phyloP scores from a whole-genome alignment of 768 basidiomycete genomes.

The Phlebiopsis flavidoalba region DNA sequence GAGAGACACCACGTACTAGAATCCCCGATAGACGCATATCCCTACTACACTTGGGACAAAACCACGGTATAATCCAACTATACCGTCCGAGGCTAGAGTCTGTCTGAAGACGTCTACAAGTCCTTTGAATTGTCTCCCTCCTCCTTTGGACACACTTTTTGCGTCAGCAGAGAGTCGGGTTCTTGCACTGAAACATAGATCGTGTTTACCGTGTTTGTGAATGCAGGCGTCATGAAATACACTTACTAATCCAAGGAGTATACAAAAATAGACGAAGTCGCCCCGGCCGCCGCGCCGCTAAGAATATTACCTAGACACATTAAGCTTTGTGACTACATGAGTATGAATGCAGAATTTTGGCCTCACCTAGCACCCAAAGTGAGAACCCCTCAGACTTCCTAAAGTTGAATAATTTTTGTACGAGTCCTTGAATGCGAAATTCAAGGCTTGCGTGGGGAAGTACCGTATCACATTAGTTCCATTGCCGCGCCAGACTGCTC shows the following conservation, averaged over 20 bases:
- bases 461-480: conserved; percentile 39
- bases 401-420: conserved; percentile 34
- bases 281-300: conserved; percentile 40
- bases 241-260: conserved; percentile 41
- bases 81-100: conserved; percentile 35
- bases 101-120: conserved; percentile 39
- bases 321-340: background rate
- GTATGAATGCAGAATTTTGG: background rate
- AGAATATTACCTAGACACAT: conserved; percentile 31
- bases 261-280: conserved; percentile 36
- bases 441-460: conserved; percentile 42
- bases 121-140: conserved; percentile 36
- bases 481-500: conserved; percentile 39
- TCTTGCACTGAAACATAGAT: conserved; percentile 26
- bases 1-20: conserved; percentile 30
- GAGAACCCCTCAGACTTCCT: conserved; percentile 32
- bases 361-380: conserved; percentile 32
- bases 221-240: background rate
- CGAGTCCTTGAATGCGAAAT: conserved; percentile 44
- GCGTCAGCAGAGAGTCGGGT: conserved; percentile 38
- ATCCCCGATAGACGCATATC: conserved; percentile 38
- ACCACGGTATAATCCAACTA: conserved; percentile 37
- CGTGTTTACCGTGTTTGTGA: background rate
- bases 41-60: conserved; percentile 38
- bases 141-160: conserved; percentile 32